These are phyloP conservation scores for Sanghuangporus weigelae DNA, from an alignment of 1,284 basidiomycete genomes.

Conservation along the genomic window DNA sequence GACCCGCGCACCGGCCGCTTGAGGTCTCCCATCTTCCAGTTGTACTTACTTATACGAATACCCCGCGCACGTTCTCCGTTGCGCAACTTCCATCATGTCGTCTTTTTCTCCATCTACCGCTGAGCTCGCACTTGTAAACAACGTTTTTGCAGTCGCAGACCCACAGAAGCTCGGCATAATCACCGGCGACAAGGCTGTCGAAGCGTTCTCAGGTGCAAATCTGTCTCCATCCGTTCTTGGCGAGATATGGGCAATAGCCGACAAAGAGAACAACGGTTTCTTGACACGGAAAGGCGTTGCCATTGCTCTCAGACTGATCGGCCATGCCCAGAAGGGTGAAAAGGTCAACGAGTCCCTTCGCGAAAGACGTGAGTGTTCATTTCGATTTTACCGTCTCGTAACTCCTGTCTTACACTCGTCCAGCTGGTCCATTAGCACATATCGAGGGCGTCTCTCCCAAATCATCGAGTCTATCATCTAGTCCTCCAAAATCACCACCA, in stretches of 20 bases:
- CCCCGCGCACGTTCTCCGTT: not conserved
- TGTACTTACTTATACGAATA: not conserved
- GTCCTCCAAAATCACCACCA: slow-evolving; percentile 59
- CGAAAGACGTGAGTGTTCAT: slow-evolving; percentile 52
- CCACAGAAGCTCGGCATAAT: slow-evolving; percentile 75
- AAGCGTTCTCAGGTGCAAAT: slow-evolving; percentile 74
- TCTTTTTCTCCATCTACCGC: slow-evolving; percentile 60
- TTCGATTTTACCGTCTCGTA: slow-evolving; percentile 23
- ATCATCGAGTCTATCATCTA: slow-evolving; percentile 35
- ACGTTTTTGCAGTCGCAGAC: slow-evolving; percentile 67
- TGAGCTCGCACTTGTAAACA: slow-evolving; percentile 62
- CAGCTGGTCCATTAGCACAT: slow-evolving; percentile 78
- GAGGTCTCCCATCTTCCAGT: not conserved
- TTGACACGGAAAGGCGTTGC: slow-evolving; percentile 84
- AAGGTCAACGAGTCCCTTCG: slow-evolving; percentile 56
- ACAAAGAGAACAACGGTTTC: slow-evolving; percentile 90
- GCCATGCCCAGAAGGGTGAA: slow-evolving; percentile 88
- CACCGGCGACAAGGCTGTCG: slow-evolving; percentile 81
- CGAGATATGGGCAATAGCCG: slow-evolving; percentile 91
- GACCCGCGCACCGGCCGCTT: not conserved
- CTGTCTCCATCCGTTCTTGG: slow-evolving; percentile 77
- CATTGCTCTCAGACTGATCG: slow-evolving; percentile 84
- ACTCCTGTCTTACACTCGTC: not conserved
- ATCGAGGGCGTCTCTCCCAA: slow-evolving; percentile 66
- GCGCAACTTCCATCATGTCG: slow-evolving; percentile 41